Evolutionary conservation across 768 basidiomycete species (phyloP).

Genomic region (Termitomyces sp.): DNA sequence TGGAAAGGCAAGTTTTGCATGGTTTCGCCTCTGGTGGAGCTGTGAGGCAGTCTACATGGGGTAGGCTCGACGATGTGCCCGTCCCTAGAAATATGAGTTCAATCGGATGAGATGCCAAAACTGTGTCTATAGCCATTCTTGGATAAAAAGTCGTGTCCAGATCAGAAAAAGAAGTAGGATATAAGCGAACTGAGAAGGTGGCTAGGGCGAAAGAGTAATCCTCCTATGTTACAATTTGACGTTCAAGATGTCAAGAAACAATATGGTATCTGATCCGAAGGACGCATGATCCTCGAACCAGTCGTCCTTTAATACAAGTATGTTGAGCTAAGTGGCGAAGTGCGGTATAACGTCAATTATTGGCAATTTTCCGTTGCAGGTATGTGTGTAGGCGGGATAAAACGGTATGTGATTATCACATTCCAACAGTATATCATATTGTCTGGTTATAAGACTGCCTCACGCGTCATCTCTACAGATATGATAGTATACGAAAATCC

Average conservation of each 20-base stretch:
- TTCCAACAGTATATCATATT: too few relatives aligned
- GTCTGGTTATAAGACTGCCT: neutral
- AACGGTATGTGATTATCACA: too few relatives aligned
- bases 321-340: too few relatives aligned
- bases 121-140: conserved; percentile 5
- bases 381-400: too few relatives aligned
- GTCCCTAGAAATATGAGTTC: conserved; percentile 84
- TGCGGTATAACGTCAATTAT: too few relatives aligned
- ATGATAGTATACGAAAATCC: neutral
- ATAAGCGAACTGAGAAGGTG: neutral
- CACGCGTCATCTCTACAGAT: too few relatives aligned
- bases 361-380: too few relatives aligned
- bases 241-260: neutral
- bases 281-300: neutral
- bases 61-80: conserved; percentile 72
- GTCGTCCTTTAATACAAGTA: too few relatives aligned
- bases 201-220: neutral
- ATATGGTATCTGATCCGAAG: neutral
- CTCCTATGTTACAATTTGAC: neutral
- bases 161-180: neutral
- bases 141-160: neutral
- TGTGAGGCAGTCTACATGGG: conserved; percentile 71
- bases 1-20: conserved; percentile 65
- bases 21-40: conserved; percentile 40
- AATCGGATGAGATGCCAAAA: conserved; percentile 7